A percentile compares a stretch with the other conserved stretches of the same genome.
Conservation (phyloP, 192 early-diverging fungal genomes). For the Rhizoclosmatium globosum region DNA sequence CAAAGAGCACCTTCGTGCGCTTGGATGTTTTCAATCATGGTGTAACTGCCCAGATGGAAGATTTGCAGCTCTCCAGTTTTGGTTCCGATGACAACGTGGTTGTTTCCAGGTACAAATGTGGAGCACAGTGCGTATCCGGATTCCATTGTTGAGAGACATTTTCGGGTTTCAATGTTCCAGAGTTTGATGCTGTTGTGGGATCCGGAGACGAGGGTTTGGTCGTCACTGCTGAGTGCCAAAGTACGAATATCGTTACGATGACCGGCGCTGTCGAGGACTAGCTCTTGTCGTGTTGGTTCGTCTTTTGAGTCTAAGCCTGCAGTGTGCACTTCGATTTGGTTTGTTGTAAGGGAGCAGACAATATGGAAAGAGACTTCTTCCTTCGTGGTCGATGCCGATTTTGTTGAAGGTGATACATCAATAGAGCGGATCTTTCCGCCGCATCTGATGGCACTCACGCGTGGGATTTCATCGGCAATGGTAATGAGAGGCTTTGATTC, state of each 20-base stretch:
- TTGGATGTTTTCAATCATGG: slow-evolving; percentile 85
- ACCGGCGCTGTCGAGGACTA: slow-evolving; percentile 82
- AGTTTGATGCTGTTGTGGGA: slow-evolving; percentile 87
- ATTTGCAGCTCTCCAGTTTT: slow-evolving; percentile 89
- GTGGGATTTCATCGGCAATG: slow-evolving; percentile 80
- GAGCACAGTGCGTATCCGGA: slow-evolving; percentile 93
- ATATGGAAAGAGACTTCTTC: slow-evolving; percentile 62
- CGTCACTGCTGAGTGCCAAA: slow-evolving; percentile 88
- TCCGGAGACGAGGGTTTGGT: slow-evolving; percentile 85
- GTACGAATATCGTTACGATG: slow-evolving; percentile 92
- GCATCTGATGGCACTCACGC: slow-evolving; percentile 76
- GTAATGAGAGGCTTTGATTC: slow-evolving; percentile 54
- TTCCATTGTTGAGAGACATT: slow-evolving; percentile 89
- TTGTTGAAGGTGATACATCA: slow-evolving; percentile 66
- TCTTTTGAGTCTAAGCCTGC: slow-evolving; percentile 71
- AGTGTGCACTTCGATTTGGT: slow-evolving; percentile 82
- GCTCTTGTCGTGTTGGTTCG: slow-evolving; percentile 71
- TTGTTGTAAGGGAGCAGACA: slow-evolving; percentile 81
- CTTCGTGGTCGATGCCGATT: slow-evolving; percentile 2
- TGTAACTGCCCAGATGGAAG: slow-evolving; percentile 86
- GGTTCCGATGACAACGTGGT: slow-evolving; percentile 90
- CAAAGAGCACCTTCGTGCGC: slow-evolving; percentile 92
- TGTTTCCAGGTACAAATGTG: slow-evolving; percentile 92
- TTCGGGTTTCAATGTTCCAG: slow-evolving; percentile 85
- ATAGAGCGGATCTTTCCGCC: slow-evolving; percentile 84